Evolutionary conservation across 106 monocot species (phyloP).

Genomic region (Triglochin maritima): DNA sequence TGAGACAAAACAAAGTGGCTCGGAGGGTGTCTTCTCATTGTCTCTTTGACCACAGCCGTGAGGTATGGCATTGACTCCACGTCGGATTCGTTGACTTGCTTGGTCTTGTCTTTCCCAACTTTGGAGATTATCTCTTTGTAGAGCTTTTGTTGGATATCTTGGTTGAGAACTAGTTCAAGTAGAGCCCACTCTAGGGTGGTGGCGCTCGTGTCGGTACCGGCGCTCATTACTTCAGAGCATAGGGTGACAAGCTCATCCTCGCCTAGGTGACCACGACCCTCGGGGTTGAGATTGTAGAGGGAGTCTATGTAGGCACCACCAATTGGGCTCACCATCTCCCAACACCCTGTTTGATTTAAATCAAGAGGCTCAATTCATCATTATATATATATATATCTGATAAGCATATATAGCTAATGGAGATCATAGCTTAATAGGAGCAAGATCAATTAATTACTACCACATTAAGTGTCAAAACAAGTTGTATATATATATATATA

Average conservation of each 20-base stretch:
- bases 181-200: conserved; percentile 79
- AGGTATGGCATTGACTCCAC: conserved; percentile 69
- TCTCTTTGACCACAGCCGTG: conserved; percentile 77
- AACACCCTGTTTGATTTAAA: conserved; percentile 2
- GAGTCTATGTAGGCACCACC: conserved; percentile 94
- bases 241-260: conserved; percentile 84
- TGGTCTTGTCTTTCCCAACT: conserved; percentile 11
- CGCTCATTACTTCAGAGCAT: conserved; percentile 94
- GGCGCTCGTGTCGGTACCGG: conserved; percentile 97
- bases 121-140: conserved; percentile 31
- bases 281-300: conserved; percentile 37
- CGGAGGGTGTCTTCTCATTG: conserved; percentile 81
- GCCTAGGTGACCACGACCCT: conserved; percentile 38
- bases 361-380: background rate
- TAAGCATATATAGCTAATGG: too few species aligned
- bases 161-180: conserved; percentile 63
- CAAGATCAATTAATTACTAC: too few species aligned
- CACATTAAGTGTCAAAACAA: too few species aligned
- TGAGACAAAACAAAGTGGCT: conserved; percentile 92
- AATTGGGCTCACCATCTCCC: conserved; percentile 50
- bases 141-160: conserved; percentile 43
- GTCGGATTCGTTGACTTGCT: conserved; percentile 51
- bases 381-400: too few species aligned
- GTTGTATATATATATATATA: too few species aligned
- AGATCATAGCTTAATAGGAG: too few species aligned